phyloP scores from a whole-genome alignment of 2,329 filamentous ascomycete genomes.

The Hymenoscyphus fructigenus region DNA sequence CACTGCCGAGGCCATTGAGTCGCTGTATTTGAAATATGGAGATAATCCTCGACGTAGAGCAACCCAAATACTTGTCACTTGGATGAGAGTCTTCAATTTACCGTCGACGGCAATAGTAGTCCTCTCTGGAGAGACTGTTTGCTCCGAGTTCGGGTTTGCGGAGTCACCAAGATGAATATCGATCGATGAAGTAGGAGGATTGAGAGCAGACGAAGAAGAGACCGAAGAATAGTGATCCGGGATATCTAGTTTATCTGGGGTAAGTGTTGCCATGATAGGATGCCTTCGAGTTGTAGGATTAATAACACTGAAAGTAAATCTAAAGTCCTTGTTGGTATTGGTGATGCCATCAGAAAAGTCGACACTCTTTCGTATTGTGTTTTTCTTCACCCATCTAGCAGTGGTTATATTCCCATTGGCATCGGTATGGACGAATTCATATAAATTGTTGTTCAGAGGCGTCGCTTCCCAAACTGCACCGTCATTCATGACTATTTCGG shows the following conservation, averaged over 20 bases:
- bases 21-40: slow-evolving; percentile 40
- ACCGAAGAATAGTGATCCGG: slow-evolving; percentile 65
- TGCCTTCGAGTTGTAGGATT: slow-evolving; percentile 67
- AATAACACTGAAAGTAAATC: slow-evolving; percentile 77
- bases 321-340: slow-evolving; percentile 43
- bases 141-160: slow-evolving; percentile 20
- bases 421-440: slow-evolving; percentile 58
- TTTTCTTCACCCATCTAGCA: slow-evolving; percentile 67
- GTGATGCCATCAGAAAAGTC: slow-evolving; percentile 30
- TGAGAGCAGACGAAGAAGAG: slow-evolving; percentile 48
- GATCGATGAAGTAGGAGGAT: slow-evolving; percentile 38
- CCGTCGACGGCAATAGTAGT: slow-evolving; percentile 43
- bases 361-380: slow-evolving; percentile 37
- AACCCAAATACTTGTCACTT: slow-evolving; percentile 53
- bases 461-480: slow-evolving; percentile 58
- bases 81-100: slow-evolving; percentile 48
- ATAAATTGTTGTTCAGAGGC: slow-evolving; percentile 55
- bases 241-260: slow-evolving; percentile 63
- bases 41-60: slow-evolving; percentile 47
- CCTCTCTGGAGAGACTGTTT: slow-evolving; percentile 33
- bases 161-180: slow-evolving; percentile 17
- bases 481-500: slow-evolving; percentile 66
- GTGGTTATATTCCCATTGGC: slow-evolving; percentile 59
- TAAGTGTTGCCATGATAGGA: slow-evolving; percentile 71
- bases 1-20: slow-evolving; percentile 22